These are phyloP conservation scores for Umbelopsis sp. DNA, from an alignment of 192 early-diverging fungal species.

Conservation along the genomic window DNA sequence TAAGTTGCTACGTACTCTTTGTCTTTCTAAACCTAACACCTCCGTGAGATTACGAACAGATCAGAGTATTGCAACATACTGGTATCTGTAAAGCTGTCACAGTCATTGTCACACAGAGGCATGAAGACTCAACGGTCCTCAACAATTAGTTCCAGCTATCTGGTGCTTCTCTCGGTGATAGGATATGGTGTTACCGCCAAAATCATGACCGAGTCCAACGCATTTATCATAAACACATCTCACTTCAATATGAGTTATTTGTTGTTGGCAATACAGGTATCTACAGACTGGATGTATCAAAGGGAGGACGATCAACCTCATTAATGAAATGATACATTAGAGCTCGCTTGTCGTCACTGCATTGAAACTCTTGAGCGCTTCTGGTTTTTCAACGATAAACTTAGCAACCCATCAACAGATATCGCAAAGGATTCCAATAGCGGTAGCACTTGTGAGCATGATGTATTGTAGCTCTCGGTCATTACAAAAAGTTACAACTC, in stretches of 20 bases:
- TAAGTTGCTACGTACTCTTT: no score
- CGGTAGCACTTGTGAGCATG: slow-evolving; percentile 84
- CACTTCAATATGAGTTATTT: slow-evolving; percentile 83
- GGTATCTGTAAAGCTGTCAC: not conserved
- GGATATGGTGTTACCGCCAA: slow-evolving; percentile 35
- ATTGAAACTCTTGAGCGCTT: slow-evolving; percentile 54
- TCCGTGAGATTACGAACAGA: not conserved
- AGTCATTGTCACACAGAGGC: not conserved
- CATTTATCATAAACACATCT: slow-evolving; percentile 75
- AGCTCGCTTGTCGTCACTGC: slow-evolving; percentile 59
- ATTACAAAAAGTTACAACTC: slow-evolving; percentile 86
- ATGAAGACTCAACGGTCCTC: not conserved
- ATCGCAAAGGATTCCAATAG: slow-evolving; percentile 80
- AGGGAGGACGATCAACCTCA: slow-evolving; percentile 22
- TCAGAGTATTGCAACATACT: not conserved
- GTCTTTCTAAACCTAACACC: slow-evolving; percentile 4
- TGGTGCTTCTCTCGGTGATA: slow-evolving; percentile 84
- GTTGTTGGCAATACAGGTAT: slow-evolving; percentile 71
- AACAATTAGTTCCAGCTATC: slow-evolving; percentile 38
- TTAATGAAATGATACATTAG: slow-evolving; percentile 27
- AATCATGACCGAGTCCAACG: slow-evolving; percentile 79
- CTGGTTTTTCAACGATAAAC: slow-evolving; percentile 60
- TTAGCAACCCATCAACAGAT: slow-evolving; percentile 57
- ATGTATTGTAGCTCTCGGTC: slow-evolving; percentile 95
- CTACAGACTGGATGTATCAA: not conserved